phyloP scores from a whole-genome alignment of 2,329 filamentous ascomycete genomes.

The Aureobasidium musti region DNA sequence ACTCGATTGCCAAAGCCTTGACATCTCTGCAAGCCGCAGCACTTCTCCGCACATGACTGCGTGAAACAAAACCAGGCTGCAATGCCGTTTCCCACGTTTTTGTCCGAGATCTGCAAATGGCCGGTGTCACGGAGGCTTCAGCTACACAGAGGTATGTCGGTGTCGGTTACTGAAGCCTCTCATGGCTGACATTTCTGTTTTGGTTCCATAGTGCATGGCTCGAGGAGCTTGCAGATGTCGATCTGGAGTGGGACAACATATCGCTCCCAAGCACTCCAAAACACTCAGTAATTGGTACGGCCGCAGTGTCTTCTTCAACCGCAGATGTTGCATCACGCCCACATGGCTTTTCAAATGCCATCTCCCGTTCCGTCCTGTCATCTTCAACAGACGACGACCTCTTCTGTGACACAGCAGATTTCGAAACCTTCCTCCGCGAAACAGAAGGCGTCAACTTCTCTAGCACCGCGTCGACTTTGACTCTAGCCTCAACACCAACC shows the following conservation, averaged over 20 bases:
- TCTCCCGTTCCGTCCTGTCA: not conserved
- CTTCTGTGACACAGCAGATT: not conserved
- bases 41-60: not conserved
- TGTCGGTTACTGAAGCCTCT: not conserved
- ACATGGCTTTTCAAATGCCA: not conserved
- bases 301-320: slow-evolving; percentile 3
- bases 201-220: slow-evolving; percentile 10
- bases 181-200: not conserved
- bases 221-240: slow-evolving; percentile 21
- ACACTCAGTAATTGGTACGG: not conserved
- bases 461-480: not conserved
- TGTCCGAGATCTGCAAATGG: slow-evolving; percentile 10
- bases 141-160: slow-evolving; percentile 7
- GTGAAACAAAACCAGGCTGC: slow-evolving; percentile 5
- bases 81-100: slow-evolving; percentile 5
- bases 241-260: slow-evolving; percentile 11
- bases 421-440: slow-evolving; percentile 3
- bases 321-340: not conserved
- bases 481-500: not conserved
- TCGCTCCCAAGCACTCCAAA: slow-evolving; percentile 9
- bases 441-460: slow-evolving; percentile 1
- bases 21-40: not conserved
- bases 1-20: not conserved
- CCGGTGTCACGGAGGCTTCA: slow-evolving; percentile 2
- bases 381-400: slow-evolving; percentile 22